Percentiles rank a stretch among this genome's conserved stretches.
phyloP scores from a whole-genome alignment of 2,329 filamentous ascomycete genomes.

The Pseudomassariella vexata region DNA sequence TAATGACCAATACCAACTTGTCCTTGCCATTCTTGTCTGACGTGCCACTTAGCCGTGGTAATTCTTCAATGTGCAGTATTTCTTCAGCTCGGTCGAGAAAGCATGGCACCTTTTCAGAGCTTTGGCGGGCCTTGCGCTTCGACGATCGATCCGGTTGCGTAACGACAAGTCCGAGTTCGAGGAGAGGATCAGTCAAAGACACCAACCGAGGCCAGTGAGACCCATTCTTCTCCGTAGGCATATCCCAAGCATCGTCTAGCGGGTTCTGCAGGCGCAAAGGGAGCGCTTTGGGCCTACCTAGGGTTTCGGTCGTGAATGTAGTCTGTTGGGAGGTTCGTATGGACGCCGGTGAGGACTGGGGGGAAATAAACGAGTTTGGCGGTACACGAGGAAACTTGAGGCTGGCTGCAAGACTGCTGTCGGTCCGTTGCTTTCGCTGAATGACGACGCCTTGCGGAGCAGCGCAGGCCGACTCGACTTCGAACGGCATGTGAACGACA shows the following conservation, averaged over 20 bases:
- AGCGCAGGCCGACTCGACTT: slow-evolving; percentile 81
- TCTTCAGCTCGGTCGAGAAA: slow-evolving; percentile 75
- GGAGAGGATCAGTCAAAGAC: slow-evolving; percentile 77
- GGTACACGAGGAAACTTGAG: slow-evolving; percentile 59
- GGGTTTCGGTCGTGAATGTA: slow-evolving; percentile 50
- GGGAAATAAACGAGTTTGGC: slow-evolving; percentile 76
- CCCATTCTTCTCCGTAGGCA: slow-evolving; percentile 44
- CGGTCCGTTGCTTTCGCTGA: slow-evolving; percentile 65
- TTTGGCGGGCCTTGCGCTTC: slow-evolving; percentile 31
- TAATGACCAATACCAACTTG: slow-evolving; percentile 69
- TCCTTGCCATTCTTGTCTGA: slow-evolving; percentile 26
- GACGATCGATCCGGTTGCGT: slow-evolving; percentile 41
- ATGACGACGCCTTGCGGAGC: slow-evolving; percentile 79
- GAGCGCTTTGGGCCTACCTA: slow-evolving; percentile 49
- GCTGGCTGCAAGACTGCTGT: slow-evolving; percentile 43
- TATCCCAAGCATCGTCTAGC: slow-evolving; percentile 53
- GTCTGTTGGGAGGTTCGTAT: slow-evolving; percentile 41
- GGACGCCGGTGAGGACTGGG: slow-evolving; percentile 53
- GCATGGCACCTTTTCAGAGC: slow-evolving; percentile 32
- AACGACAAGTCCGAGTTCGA: slow-evolving; percentile 80
- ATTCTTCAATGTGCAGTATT: slow-evolving; percentile 73
- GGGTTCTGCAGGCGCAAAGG: slow-evolving; percentile 47
- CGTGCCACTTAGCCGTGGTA: slow-evolving; percentile 46
- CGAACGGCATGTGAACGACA: slow-evolving; percentile 89
- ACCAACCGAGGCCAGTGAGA: slow-evolving; percentile 71